Base-by-base conservation (phyloP, 106 monocot genomes). In the Xerophyta viscosa region DNA sequence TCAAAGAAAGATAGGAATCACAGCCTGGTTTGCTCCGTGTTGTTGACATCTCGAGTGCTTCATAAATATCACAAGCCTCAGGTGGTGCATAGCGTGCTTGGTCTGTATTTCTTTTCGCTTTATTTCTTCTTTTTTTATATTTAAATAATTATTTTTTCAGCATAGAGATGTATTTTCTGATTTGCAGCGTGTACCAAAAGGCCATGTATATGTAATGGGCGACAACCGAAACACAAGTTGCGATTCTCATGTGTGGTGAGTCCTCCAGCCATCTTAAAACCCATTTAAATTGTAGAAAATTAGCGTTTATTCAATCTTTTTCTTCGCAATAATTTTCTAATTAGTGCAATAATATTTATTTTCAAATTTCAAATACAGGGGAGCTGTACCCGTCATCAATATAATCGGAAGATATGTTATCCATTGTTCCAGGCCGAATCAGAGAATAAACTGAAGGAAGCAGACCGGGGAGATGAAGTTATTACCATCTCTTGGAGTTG, bases 41-140 rank as follows among this genome's bases (percentile, higher is more conserved):
- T 65, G 65, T 57, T 66, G 66, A 66, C 66, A 36, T 66, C 66
- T 47, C 24, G 46, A 57, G 65, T 29, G 50, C 54, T 24, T 20
- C 18, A 31, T 47, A 21, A 18, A 44, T 29, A n/a, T 44, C n/a
- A 33, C 18, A 28, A 66, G 66, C 47, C 56, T 66, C 57, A 57
- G 53, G 48, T 36, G 56, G 56, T 37, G 66, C 57, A 57, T 54
- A 6, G 44, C 55, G 56, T 57, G 56, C 66, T 48, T 10, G 57
- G 48, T 45, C 27, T 45, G 28, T 46, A 31, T 31, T 19, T 33
- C 24, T 15, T 31, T 11, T 4, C n/a, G 33, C 31, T 33, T 8
- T 8, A 13, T 61, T 10, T 28, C 33, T 11, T 6, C 24, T 47
- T 31, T 10, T 60, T n/a, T 1, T 7, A 17, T 2, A 43, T 14